A percentile compares a stretch with the other conserved stretches of the same genome.
phyloP scores from a whole-genome alignment of 768 basidiomycete genomes.

The Neoboletus subvelutipes region DNA sequence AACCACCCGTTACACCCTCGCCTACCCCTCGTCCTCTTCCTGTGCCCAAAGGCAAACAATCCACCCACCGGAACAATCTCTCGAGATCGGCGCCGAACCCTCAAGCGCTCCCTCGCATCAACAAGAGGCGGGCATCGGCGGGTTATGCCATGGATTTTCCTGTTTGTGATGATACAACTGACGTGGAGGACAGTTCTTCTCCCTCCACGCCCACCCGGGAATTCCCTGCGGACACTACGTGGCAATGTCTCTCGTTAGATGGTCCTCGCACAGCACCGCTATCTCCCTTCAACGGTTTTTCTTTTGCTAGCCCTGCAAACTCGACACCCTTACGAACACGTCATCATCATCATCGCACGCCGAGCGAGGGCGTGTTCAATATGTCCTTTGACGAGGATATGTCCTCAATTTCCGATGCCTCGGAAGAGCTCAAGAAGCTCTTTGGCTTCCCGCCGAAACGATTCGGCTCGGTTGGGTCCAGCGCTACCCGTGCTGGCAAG shows the following conservation, averaged over 20 bases:
- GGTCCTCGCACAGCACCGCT: slow-evolving; percentile 56
- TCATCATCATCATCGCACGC: slow-evolving; percentile 53
- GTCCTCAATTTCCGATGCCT: slow-evolving; percentile 40
- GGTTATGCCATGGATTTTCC: slow-evolving; percentile 50
- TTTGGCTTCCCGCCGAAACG: slow-evolving; percentile 33
- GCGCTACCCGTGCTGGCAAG: slow-evolving; percentile 24
- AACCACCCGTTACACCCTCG: slow-evolving; percentile 36
- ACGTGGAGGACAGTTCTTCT: slow-evolving; percentile 41
- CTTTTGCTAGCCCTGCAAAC: slow-evolving; percentile 35
- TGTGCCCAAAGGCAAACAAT: slow-evolving; percentile 39
- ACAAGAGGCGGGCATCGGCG: slow-evolving; percentile 34
- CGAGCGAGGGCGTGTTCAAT: slow-evolving; percentile 73
- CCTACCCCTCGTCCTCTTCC: slow-evolving; percentile 46
- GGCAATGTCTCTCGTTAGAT: slow-evolving; percentile 37
- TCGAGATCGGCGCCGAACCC: slow-evolving; percentile 55
- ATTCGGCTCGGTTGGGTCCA: slow-evolving; percentile 31
- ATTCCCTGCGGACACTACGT: slow-evolving; percentile 27
- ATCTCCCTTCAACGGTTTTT: slow-evolving; percentile 36
- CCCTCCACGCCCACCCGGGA: slow-evolving; percentile 58
- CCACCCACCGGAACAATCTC: slow-evolving; percentile 28
- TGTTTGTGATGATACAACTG: slow-evolving; percentile 71
- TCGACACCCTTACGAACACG: slow-evolving; percentile 39
- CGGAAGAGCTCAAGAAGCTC: slow-evolving; percentile 38
- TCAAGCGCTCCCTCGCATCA: slow-evolving; percentile 33
- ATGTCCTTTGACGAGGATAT: slow-evolving; percentile 73